These are phyloP conservation scores for Lasiosphaeria miniovina DNA, from an alignment of 495 filamentous ascomycete species.

Conservation along the genomic window DNA sequence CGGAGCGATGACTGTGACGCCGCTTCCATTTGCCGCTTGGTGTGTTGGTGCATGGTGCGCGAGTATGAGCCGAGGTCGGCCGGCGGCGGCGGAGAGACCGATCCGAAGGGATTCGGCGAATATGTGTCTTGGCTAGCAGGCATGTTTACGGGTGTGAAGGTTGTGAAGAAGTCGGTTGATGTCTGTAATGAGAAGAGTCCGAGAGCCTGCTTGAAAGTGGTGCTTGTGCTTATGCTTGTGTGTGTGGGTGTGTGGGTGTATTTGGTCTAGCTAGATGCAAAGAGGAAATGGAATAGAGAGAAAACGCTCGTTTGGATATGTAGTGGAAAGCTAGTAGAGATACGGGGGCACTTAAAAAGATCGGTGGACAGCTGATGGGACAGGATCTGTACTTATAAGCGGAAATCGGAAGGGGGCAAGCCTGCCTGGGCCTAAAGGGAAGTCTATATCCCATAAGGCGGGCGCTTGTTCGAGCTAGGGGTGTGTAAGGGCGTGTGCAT, in stretches of 20 bases:
- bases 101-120: neutral
- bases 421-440: conserved; percentile 18
- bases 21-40: conserved; percentile 51
- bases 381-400: neutral
- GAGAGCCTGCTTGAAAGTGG: neutral
- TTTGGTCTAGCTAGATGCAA: too few relatives aligned
- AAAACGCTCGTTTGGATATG: too few relatives aligned
- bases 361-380: neutral
- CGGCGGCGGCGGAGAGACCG: conserved; percentile 37
- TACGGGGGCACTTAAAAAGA: neutral
- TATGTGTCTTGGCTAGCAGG: conserved; percentile 13
- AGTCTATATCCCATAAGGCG: conserved; percentile 21
- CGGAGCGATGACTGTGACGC: conserved; percentile 27
- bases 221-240: conserved; percentile 1
- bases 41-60: conserved; percentile 50
- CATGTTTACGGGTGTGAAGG: conserved; percentile 28
- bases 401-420: neutral
- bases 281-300: too few relatives aligned
- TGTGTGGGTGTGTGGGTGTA: neutral
- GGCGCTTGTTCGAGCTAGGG: conserved; percentile 13
- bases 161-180: conserved; percentile 6
- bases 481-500: neutral
- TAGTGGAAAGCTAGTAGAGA: neutral
- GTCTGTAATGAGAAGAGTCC: neutral
- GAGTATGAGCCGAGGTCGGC: conserved; percentile 44